Conservation (phyloP, 768 basidiomycete genomes). For the Xanthoconium purpureum region DNA sequence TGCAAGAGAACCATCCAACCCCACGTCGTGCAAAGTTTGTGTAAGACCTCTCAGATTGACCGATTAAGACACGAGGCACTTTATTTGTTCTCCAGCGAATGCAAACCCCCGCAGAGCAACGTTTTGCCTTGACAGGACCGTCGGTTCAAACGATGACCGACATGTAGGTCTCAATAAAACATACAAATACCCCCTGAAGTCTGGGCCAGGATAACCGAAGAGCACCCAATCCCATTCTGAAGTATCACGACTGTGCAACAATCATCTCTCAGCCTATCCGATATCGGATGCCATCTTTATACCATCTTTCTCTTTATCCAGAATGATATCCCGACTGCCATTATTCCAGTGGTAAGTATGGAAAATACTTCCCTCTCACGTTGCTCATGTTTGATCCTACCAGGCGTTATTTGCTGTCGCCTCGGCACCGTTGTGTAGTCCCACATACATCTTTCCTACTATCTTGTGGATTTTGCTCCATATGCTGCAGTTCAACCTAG, state of each 20-base stretch:
- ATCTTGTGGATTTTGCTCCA: slow-evolving; percentile 47
- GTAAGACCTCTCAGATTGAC: neutral
- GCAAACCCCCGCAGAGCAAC: neutral
- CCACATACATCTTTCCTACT: slow-evolving; percentile 23
- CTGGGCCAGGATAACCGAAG: neutral
- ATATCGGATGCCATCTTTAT: slow-evolving; percentile 22
- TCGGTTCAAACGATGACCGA: neutral
- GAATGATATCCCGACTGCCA: slow-evolving; percentile 44
- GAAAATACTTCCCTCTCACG: neutral
- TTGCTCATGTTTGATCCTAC: neutral
- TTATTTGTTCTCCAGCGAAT: neutral
- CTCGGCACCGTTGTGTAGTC: slow-evolving; percentile 31
- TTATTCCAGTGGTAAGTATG: slow-evolving; percentile 43
- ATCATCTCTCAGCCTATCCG: neutral
- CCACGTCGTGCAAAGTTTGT: too few species aligned
- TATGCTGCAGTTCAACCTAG: slow-evolving; percentile 41
- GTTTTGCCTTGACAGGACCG: neutral
- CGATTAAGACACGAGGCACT: neutral
- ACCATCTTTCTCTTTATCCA: slow-evolving; percentile 41
- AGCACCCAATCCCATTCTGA: neutral
- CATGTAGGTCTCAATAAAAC: too few species aligned
- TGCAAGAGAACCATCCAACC: too few species aligned
- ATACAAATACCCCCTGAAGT: neutral
- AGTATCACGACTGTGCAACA: slow-evolving; percentile 18
- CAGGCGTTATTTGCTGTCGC: slow-evolving; percentile 35